A percentile compares a stretch with the other conserved stretches of the same genome.
Conservation (phyloP, 139 green algal species). For the Pleodorina starrii region DNA sequence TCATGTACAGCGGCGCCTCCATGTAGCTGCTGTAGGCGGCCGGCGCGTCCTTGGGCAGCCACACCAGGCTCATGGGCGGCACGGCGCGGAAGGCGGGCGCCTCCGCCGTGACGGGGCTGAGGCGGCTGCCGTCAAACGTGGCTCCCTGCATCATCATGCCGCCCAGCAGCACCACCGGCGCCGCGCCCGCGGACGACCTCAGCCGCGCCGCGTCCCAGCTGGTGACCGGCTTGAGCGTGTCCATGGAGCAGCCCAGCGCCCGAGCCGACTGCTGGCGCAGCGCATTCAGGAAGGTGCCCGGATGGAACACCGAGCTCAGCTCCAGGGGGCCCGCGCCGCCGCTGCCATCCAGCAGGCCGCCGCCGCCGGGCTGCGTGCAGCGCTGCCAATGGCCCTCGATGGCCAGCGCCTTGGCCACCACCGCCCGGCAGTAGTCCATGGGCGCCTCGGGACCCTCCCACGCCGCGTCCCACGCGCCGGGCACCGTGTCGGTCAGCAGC, state of each 20-base stretch:
- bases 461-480: constrained; percentile 68
- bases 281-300: constrained; percentile 81
- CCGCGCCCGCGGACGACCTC: background rate
- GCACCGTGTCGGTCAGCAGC: constrained; percentile 73
- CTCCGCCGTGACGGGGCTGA: constrained; percentile 53
- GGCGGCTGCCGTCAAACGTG: constrained; percentile 56
- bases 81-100: constrained; percentile 54
- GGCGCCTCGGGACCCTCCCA: constrained; percentile 76
- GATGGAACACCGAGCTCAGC: constrained; percentile 74
- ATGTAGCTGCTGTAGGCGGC: constrained; percentile 58
- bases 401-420: constrained; percentile 62
- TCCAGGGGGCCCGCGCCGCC: constrained; percentile 57
- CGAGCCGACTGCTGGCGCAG: constrained; percentile 78
- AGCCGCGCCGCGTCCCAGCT: constrained; percentile 68
- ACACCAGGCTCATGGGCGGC: constrained; percentile 63
- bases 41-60: constrained; percentile 65
- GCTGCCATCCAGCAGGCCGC: constrained; percentile 46
- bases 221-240: constrained; percentile 75
- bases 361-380: constrained; percentile 16
- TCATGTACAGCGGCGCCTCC: constrained; percentile 66
- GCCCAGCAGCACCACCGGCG: constrained; percentile 44
- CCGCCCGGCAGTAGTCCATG: constrained; percentile 71
- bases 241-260: constrained; percentile 60
- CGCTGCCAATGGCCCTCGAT: constrained; percentile 61
- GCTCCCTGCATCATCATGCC: constrained; percentile 66